Evolutionary conservation across 225 moss, liverwort and hornwort species (phyloP).

Genomic region (Bryum argenteum): DNA sequence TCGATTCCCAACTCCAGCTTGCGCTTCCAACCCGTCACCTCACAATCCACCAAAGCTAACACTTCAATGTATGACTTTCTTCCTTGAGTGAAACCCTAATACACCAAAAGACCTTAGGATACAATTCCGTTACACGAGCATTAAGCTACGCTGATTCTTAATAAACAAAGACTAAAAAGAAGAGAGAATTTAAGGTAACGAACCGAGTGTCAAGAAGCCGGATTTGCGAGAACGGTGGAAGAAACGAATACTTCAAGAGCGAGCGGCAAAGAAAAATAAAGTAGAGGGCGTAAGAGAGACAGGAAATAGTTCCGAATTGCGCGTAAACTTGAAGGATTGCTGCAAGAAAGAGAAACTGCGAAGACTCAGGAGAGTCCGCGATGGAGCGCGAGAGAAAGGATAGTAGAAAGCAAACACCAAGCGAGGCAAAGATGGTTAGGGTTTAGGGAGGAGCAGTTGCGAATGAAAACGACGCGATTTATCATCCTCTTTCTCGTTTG

Average conservation of each 20-base stretch:
- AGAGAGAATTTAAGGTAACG: background rate
- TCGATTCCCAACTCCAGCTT: conserved; percentile 7
- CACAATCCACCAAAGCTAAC: conserved; percentile 8
- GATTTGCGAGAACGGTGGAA: background rate
- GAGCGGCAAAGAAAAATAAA: background rate
- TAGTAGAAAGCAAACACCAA: background rate
- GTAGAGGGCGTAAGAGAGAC: background rate
- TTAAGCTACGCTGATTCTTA: background rate
- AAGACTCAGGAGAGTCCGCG: background rate
- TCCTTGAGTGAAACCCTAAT: conserved; percentile 24
- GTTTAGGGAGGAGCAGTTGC: conserved; percentile 35
- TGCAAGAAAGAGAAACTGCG: too few relatives aligned
- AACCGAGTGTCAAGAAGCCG: conserved; percentile 19
- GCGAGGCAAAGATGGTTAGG: conserved; percentile 37
- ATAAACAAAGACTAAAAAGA: background rate
- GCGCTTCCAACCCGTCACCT: conserved; percentile 5
- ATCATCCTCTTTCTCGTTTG: background rate
- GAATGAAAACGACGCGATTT: conserved; percentile 1
- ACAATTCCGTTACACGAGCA: background rate
- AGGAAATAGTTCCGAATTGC: background rate
- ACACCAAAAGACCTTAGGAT: background rate
- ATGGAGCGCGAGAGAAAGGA: conserved; percentile 1
- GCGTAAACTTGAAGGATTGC: conserved; percentile 1
- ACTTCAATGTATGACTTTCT: background rate
- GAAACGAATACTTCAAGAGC: background rate